Percentiles rank a stretch among this genome's conserved stretches.
Conservation (phyloP, 768 basidiomycete genomes). For the Leucocoprinus leucothites region DNA sequence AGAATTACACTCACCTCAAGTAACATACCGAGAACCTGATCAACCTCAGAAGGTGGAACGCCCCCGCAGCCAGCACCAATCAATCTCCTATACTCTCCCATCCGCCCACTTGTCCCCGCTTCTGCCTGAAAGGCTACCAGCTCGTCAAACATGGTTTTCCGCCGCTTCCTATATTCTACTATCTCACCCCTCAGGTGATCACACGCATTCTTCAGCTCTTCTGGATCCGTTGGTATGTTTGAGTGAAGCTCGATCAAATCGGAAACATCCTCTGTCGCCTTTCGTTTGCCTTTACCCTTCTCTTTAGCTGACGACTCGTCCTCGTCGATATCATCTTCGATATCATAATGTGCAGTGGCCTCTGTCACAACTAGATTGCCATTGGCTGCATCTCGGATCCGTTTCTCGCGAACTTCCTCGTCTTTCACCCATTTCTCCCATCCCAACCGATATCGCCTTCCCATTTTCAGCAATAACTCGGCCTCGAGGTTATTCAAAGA, state of each 20-base stretch:
- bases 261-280: slow-evolving; percentile 55
- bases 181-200: slow-evolving; percentile 65
- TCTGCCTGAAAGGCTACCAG: slow-evolving; percentile 83
- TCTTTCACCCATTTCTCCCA: slow-evolving; percentile 93
- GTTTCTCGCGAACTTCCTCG: slow-evolving; percentile 75
- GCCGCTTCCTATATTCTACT: slow-evolving; percentile 57
- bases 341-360: slow-evolving; percentile 40
- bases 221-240: slow-evolving; percentile 55
- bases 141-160: slow-evolving; percentile 70
- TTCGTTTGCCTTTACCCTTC: slow-evolving; percentile 54
- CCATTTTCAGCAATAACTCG: slow-evolving; percentile 74
- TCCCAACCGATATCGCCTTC: slow-evolving; percentile 74
- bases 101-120: slow-evolving; percentile 84
- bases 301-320: slow-evolving; percentile 36
- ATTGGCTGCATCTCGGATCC: slow-evolving; percentile 58
- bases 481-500: slow-evolving; percentile 59
- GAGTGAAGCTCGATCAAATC: slow-evolving; percentile 61
- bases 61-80: slow-evolving; percentile 92
- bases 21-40: slow-evolving; percentile 79
- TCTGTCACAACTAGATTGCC: slow-evolving; percentile 51
- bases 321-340: slow-evolving; percentile 43
- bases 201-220: slow-evolving; percentile 51
- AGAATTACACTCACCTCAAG: slow-evolving; percentile 67
- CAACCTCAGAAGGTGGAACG: slow-evolving; percentile 82
- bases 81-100: slow-evolving; percentile 84